Evolutionary conservation across 306 rosid species (phyloP), one percentile per base, ranked within the genome.

Genomic region (Cucurbita argyrosperma): DNA sequence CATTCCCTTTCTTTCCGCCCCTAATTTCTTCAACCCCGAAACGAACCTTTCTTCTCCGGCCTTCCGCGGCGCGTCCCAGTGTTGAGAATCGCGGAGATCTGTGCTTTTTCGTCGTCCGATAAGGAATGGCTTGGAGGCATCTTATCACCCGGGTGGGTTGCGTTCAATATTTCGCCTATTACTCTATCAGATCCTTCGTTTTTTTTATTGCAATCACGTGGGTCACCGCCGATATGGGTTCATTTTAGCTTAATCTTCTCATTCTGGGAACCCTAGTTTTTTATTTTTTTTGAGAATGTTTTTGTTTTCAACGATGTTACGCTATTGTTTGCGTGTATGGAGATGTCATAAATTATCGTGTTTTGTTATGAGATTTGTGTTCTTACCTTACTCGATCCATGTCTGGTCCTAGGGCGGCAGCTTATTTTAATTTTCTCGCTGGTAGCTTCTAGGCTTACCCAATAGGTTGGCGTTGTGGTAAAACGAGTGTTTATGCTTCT

Each of bases 131-230:
- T 79, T 77, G 78, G 85, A 82, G 87, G 83, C 86, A 79, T 60
- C 86, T 91, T 80, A 77, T 91, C 59, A 78, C 84, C 35, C 88
- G 87, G 97, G 97, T 91, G n/a, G 35, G 77, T 45, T 43, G 47
- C 37, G 9, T 82, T 75, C 0, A 77, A 58, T 77, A 42, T 76
- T 38, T 46, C 42, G 71, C 56, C 10, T 43, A 30, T 35, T 51
- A 49, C 37, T 60, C 38, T 42, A 39, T 10, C 16, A 46, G 39
- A 57, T 19, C 43, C 52, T 43, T 66, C 0, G 0, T 30, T 19
- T 61, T 80, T 76, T 16, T 71, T 12, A 35, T 75, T 78, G 58
- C 56, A 38, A 46, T 68, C 42, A 55, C 9, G 3, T 13, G 7
- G 8, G 61, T 49, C 74, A 16, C 13, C 39, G 13, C 15, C 39